Evolutionary conservation across 306 rosid genomes (phyloP).

Genomic region (Crataegus laevigata): DNA sequence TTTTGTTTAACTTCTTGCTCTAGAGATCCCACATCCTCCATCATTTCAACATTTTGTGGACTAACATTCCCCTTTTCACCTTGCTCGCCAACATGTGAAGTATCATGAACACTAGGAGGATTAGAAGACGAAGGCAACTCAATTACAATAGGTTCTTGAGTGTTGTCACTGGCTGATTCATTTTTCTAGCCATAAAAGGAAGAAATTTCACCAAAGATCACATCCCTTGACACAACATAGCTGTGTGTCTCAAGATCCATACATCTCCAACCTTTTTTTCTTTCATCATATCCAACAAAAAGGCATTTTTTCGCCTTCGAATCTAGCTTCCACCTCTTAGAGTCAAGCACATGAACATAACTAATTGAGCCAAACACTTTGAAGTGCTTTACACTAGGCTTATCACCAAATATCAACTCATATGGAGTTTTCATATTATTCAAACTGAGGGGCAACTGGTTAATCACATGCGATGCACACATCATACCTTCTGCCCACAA

Average conservation of each 20-base stretch:
- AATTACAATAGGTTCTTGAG: neutral
- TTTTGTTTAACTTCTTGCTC: too few species aligned
- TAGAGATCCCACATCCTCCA: too few species aligned
- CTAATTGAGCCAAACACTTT: neutral
- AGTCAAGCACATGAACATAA: slow-evolving; percentile 13
- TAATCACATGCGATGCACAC: neutral
- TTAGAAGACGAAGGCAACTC: too few species aligned
- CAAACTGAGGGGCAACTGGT: neutral
- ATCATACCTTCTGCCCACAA: neutral
- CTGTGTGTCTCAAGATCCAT: neutral
- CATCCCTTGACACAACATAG: neutral
- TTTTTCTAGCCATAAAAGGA: neutral
- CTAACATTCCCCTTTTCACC: too few species aligned
- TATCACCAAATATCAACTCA: neutral
- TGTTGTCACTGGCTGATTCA: neutral
- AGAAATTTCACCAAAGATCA: neutral
- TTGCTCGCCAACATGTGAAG: too few species aligned
- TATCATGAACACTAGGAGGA: too few species aligned
- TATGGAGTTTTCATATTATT: neutral
- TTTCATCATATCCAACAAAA: slow-evolving; percentile 39
- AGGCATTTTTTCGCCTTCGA: slow-evolving; percentile 3
- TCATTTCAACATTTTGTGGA: neutral
- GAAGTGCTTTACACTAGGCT: neutral
- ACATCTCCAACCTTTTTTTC: neutral
- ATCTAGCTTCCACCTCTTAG: neutral